These are phyloP conservation scores for Pseudonectria foliicola DNA, from an alignment of 2,329 filamentous ascomycete species.

Conservation along the genomic window DNA sequence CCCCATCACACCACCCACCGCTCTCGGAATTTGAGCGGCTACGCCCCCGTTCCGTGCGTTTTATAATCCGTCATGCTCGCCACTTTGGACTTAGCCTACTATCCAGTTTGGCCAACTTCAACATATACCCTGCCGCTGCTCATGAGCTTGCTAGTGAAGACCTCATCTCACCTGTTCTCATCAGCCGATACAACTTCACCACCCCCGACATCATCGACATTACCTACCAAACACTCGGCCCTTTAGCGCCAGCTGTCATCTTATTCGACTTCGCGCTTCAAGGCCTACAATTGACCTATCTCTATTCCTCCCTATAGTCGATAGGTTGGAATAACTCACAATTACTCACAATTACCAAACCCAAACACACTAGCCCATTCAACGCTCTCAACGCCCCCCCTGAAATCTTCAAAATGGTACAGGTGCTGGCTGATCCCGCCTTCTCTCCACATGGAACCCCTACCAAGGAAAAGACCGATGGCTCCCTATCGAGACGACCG, in stretches of 20 bases:
- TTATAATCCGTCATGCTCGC: slow-evolving; percentile 21
- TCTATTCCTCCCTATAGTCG: too few relatives aligned
- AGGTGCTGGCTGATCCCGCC: slow-evolving; percentile 23
- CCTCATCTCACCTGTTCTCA: slow-evolving; percentile 9
- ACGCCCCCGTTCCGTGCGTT: slow-evolving; percentile 12
- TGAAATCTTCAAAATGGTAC: slow-evolving; percentile 23
- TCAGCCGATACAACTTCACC: slow-evolving; percentile 11
- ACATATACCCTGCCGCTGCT: slow-evolving; percentile 15
- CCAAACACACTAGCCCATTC: slow-evolving; percentile 3
- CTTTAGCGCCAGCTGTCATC: slow-evolving; percentile 3
- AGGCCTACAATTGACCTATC: slow-evolving; percentile 4
- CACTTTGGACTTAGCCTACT: slow-evolving; percentile 8
- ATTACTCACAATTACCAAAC: too few relatives aligned
- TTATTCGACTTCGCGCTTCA: slow-evolving; percentile 6
- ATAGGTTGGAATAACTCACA: too few relatives aligned
- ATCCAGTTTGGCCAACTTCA: slow-evolving; percentile 8
- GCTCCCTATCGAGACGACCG: slow-evolving; percentile 14
- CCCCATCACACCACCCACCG: slow-evolving; percentile 24
- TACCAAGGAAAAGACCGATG: slow-evolving; percentile 17
- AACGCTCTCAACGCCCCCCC: slow-evolving; percentile 1
- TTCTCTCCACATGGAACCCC: slow-evolving; percentile 20
- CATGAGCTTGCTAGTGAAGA: slow-evolving; percentile 23
- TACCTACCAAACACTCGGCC: slow-evolving; percentile 8
- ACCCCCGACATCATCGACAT: slow-evolving; percentile 18
- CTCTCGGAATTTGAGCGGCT: slow-evolving; percentile 22